Conservation (phyloP, 805 yeast genomes). For the Starmerella potacharoeniae region DNA sequence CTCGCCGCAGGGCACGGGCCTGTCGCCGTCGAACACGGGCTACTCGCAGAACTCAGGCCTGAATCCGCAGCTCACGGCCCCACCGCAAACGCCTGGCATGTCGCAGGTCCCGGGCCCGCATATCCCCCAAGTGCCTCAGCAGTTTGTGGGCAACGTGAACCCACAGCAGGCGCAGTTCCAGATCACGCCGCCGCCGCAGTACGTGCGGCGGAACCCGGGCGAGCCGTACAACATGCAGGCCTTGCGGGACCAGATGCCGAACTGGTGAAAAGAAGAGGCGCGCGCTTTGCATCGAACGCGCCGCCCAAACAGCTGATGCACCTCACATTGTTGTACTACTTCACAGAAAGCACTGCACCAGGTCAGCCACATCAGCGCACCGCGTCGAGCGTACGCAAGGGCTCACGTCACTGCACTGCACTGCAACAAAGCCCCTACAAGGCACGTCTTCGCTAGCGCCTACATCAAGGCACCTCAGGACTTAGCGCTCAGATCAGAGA, state of each 20-base stretch:
- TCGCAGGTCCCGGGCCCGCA: not conserved
- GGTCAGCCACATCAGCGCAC: no score
- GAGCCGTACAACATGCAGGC: constrained; percentile 18
- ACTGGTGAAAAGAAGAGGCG: not conserved
- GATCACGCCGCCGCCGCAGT: constrained; percentile 13
- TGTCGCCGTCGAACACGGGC: not conserved
- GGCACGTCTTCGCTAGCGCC: no score
- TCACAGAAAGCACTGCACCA: no score
- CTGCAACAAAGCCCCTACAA: no score
- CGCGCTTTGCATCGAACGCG: not conserved
- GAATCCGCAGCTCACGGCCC: not conserved
- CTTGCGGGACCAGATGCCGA: constrained; percentile 16
- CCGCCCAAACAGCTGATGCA: no score
- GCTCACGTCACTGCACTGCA: no score
- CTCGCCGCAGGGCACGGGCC: constrained; percentile 8
- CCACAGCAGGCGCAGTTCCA: constrained; percentile 3
- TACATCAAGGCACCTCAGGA: no score
- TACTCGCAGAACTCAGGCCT: not conserved
- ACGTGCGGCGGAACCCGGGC: constrained; percentile 1
- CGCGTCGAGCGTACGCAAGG: no score
- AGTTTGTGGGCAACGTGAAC: not conserved
- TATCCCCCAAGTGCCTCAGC: not conserved
- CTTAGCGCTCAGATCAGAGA: no score
- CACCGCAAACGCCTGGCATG: not conserved
- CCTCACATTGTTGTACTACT: no score